These are phyloP conservation scores for Malassezia nana DNA, from an alignment of 1,284 basidiomycete species.

Conservation along the genomic window DNA sequence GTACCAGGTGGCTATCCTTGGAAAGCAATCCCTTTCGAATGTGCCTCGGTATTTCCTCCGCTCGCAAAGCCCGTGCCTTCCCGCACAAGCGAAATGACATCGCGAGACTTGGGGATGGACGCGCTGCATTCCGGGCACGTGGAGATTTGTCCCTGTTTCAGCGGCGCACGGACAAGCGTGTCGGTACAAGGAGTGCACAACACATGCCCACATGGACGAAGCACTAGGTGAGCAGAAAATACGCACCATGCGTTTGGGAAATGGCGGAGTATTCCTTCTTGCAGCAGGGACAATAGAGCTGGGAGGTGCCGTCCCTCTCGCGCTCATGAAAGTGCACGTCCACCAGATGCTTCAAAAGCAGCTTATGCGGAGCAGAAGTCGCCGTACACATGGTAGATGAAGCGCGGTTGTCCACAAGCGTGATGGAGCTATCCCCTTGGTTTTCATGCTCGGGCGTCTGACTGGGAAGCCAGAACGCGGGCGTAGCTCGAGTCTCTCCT, in stretches of 20 bases:
- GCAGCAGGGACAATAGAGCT: conserved; percentile 16
- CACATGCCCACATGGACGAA: conserved; percentile 15
- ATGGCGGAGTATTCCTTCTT: conserved; percentile 12
- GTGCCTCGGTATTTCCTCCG: conserved; percentile 9
- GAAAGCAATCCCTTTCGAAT: conserved; percentile 13
- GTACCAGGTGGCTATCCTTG: conserved; percentile 5
- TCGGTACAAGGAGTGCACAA: conserved; percentile 13
- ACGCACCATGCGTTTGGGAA: conserved; percentile 5
- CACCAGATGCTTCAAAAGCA: conserved; percentile 10
- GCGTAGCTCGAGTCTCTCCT: not conserved
- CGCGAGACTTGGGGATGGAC: not conserved
- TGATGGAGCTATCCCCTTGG: not conserved
- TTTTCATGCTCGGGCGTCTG: conserved; percentile 4
- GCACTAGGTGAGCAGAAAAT: not conserved
- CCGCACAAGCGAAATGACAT: conserved; percentile 14
- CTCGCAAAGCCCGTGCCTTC: conserved; percentile 19
- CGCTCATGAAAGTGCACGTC: conserved; percentile 10
- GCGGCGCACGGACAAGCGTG: conserved; percentile 4
- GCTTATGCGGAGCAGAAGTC: conserved; percentile 10
- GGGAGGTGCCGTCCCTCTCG: not conserved
- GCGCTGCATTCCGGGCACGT: conserved; percentile 16
- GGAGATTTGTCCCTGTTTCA: not conserved
- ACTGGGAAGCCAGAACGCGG: conserved; percentile 18
- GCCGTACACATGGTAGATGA: conserved; percentile 17
- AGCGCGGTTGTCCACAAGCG: conserved; percentile 1